Evolutionary conservation across 2,329 filamentous ascomycete species (phyloP), one percentile per base, ranked within the genome.

Genomic region (Pleurostoma richardsiae): DNA sequence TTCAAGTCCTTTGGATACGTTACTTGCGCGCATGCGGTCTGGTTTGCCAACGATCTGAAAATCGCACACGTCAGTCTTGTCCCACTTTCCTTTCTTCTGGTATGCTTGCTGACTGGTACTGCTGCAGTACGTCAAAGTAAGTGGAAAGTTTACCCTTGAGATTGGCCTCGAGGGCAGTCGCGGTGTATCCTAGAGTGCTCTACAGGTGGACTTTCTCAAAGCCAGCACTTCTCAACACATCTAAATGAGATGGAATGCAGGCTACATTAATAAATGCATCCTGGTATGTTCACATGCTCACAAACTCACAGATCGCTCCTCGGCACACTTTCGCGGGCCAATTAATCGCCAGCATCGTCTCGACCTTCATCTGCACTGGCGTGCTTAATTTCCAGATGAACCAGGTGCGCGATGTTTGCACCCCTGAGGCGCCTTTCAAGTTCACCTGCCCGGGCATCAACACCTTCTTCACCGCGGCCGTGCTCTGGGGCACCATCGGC

Each of bases 271-370:
- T 19, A 19, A 19, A 19, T 59, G 58, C 44, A 42, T 56, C 47
- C 56, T 56, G 42, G 43, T 43, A 48, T 50, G 52, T 40, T 57
- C 59, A 52, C 49, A 54, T 36, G 54, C 47, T 36, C 33, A 36
- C 8, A n/a, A 36, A 8, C n/a, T 36, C n/a, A 36, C 8, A 36
- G 65, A 80, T 83, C 19, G 79, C 80, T 4, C 80, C 80, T 0
- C 72, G 76, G 8, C 72, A 80, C 30, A 77, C 79, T 4, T 84
- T 83, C 53, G 63, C 68, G 27, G 79, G 78, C 1, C 80, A 83
- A 60, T 77, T 83, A 56, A 64, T 76, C 7, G 77, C 79, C 31
- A 83, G 77, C 3, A 64, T 82, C 26, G 61, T 79, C 26, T 75
- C 73, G 42, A 77, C 72, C 2, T 65, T 79, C 41, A 69, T 78